Conservation (phyloP, 805 yeast species). For the Dipodascus albidus region DNA sequence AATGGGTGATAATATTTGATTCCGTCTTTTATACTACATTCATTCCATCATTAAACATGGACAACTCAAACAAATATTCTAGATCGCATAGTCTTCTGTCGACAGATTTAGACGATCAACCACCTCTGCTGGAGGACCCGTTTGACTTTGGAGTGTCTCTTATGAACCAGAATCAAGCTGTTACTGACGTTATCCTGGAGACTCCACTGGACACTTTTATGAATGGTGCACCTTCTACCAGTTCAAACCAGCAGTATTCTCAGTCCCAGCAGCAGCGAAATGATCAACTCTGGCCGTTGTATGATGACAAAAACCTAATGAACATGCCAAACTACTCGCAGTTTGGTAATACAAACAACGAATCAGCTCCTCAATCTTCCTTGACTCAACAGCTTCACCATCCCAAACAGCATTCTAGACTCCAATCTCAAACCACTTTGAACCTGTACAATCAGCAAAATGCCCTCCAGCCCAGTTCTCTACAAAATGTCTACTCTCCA, state of each 20-base stretch:
- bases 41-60: background rate
- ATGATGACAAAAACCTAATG: constrained; percentile 5
- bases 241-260: background rate
- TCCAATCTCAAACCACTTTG: constrained; percentile 1
- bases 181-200: background rate
- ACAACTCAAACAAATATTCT: constrained; percentile 1
- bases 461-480: constrained; percentile 1
- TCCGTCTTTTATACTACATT: background rate
- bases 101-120: background rate
- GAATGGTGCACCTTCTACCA: background rate
- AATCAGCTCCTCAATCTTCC: constrained; percentile 6
- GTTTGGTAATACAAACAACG: constrained; percentile 4
- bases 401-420: constrained; percentile 2
- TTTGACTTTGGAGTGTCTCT: background rate
- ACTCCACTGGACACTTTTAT: background rate
- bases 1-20: background rate
- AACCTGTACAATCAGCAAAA: constrained; percentile 3
- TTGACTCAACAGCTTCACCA: constrained; percentile 2
- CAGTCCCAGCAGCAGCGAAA: background rate
- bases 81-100: background rate
- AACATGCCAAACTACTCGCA: constrained; percentile 1
- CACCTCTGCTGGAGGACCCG: background rate
- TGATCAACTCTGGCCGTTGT: constrained; percentile 13
- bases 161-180: background rate
- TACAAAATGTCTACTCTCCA: background rate